Base-by-base conservation (phyloP, 192 early-diverging fungal species). In the Podochytrium sp. region DNA sequence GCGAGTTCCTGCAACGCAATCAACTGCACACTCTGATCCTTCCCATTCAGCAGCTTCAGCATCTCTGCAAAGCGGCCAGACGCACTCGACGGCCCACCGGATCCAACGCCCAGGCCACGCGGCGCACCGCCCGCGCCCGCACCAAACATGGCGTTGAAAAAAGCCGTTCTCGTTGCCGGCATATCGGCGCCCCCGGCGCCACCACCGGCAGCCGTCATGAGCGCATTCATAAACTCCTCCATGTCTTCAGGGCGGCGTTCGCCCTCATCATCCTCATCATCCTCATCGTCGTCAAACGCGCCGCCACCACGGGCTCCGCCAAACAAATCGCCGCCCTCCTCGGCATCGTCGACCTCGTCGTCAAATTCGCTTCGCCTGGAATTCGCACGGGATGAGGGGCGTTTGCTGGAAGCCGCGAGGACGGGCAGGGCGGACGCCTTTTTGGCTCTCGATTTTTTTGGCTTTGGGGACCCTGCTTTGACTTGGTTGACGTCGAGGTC, bases 1-100 rank as follows among this genome's bases (percentile, higher is more conserved):
- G 93, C 79, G 52, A 96, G 78, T 71, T 94, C 93, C 69, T 96
- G 95, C 27, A 96, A 80, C 1, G 94, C 91, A n/a, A 96, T 79
- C n/a, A 94, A 63, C 76, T 94, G 93, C 64, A 86, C 74, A 1
- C 87, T 87, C 18, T 85, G 84, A 69, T 92, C 83, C 39, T 78
- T 64, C 25, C 76, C 76, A 29, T 84, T 84, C 14, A 95, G 79
- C 42, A 86, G 85, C 41, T 76, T 71, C 2, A 93, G 76, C 30
- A 92, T 88, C 0, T 86, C 80, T 35, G 83, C 81, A 60, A 91
- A 86, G 51, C 84, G 85, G 14, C 71, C 84, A 18, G 62, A 38
- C 81, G 76, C 47, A 76, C 81, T 30, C 77, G 64, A 73, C 20
- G 66, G 23, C 0, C 5, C 32, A 3, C 7, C 18, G 29, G 81